These are phyloP conservation scores for Phanerochaete sordida DNA, from an alignment of 768 basidiomycete species.

Conservation along the genomic window DNA sequence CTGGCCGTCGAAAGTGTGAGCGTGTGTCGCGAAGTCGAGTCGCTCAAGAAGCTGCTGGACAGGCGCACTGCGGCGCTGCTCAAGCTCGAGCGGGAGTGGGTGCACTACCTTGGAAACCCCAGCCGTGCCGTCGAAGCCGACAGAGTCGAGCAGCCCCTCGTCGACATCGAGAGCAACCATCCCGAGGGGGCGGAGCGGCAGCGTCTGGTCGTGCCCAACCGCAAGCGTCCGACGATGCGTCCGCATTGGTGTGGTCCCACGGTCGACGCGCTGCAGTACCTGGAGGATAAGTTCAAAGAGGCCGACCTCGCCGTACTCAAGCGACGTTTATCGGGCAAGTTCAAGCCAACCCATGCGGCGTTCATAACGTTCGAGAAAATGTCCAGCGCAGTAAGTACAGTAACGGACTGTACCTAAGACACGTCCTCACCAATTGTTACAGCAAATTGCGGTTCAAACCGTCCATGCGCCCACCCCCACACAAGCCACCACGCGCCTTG, in stretches of 20 bases:
- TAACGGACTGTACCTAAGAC: not conserved
- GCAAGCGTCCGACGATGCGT: slow-evolving; percentile 71
- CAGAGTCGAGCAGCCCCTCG: slow-evolving; percentile 23
- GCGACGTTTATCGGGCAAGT: slow-evolving; percentile 66
- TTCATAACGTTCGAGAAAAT: slow-evolving; percentile 98
- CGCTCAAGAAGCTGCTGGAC: slow-evolving; percentile 70
- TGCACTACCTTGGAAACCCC: slow-evolving; percentile 90
- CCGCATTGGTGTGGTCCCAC: slow-evolving; percentile 70
- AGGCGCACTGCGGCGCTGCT: slow-evolving; percentile 77
- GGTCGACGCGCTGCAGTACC: slow-evolving; percentile 88
- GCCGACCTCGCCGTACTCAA: slow-evolving; percentile 83
- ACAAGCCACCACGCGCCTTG: slow-evolving; percentile 65
- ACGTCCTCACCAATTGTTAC: not conserved
- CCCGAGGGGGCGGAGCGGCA: slow-evolving; percentile 49
- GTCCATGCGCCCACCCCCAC: slow-evolving; percentile 70
- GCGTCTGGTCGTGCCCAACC: slow-evolving; percentile 71
- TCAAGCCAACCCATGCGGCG: slow-evolving; percentile 78
- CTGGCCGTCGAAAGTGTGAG: slow-evolving; percentile 90
- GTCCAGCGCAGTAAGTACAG: slow-evolving; percentile 75
- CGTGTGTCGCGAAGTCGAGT: slow-evolving; percentile 79
- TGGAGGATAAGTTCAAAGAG: slow-evolving; percentile 74
- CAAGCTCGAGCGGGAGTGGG: slow-evolving; percentile 82
- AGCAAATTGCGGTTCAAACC: slow-evolving; percentile 89
- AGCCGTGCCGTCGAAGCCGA: slow-evolving; percentile 64
- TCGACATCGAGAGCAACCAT: slow-evolving; percentile 46